Evolutionary conservation across 2,329 filamentous ascomycete species (phyloP), one percentile per base, ranked within the genome.

Genomic region (Phialophora tarda): DNA sequence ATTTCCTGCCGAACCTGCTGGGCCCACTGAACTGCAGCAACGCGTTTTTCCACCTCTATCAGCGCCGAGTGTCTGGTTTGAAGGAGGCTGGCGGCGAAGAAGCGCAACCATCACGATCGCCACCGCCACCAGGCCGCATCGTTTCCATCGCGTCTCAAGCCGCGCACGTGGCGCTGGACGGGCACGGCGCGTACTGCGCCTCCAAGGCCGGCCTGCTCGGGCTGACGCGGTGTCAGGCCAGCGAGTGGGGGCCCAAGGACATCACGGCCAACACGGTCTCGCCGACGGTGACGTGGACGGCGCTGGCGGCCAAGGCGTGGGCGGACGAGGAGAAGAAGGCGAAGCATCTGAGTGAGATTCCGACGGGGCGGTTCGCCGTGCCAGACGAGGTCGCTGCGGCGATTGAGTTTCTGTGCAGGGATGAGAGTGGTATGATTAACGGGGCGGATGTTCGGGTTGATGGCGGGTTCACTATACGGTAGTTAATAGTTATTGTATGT

Each of bases 101-200:
- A 72, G 55, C 62, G 1, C 14, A 17, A n/a, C 34, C 3, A 14
- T 12, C 32, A n/a, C n/a, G n/a, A n/a, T n/a, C 26, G 4, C 32
- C 10, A 14, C 67, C 72, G 0, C 77, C 77, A 0, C 77, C 78
- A 0, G 81, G 81, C 0, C 71, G 82, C 4, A 82, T 83, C 57
- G 78, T 83, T 30, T 82, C 78, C 61, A 77, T 83, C 54, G 78
- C 81, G 2, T 80, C 78, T 1, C 81, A 83, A 67, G 82, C 81
- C 1, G 81, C 80, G 2, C 80, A 83, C 68, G 78, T 80, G 0
- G 81, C 82, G 1, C 75, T 83, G 2, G 76, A 78, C 54, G 74
- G 77, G 1, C 82, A 83, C 62, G 79, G 80, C 0, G 80, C 80
- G 0, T 83, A 83, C 69, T 83, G 82, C 64, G 81, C 82, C 0